A percentile compares a stretch with the other conserved stretches of the same genome.
Evolutionary conservation across 2,329 filamentous ascomycete species (phyloP).

Genomic region (Pseudophaeomoniella oleicola): DNA sequence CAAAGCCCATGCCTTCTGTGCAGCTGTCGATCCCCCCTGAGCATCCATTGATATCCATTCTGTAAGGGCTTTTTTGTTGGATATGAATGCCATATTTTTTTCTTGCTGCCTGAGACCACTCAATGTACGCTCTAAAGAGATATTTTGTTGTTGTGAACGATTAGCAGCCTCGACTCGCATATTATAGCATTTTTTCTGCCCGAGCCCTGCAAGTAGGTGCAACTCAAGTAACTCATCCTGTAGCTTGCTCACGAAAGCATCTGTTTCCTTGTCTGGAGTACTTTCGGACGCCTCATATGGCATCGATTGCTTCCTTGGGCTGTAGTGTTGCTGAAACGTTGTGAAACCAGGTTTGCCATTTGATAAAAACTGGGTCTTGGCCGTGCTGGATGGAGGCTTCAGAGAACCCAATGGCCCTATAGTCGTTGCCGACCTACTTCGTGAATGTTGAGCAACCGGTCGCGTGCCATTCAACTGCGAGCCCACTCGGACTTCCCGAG

Average conservation of each 20-base stretch:
- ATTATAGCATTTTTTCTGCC: constrained; percentile 14
- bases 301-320: constrained; percentile 20
- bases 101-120: constrained; percentile 17
- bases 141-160: constrained; percentile 18
- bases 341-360: constrained; percentile 18
- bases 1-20: not conserved
- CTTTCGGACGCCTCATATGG: constrained; percentile 8
- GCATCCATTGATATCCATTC: constrained; percentile 11
- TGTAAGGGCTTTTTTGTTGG: constrained; percentile 21
- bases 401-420: constrained; percentile 8
- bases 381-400: not conserved
- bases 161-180: constrained; percentile 18
- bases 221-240: constrained; percentile 30
- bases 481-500: too few relatives aligned
- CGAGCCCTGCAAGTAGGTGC: constrained; percentile 21
- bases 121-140: constrained; percentile 20
- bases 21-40: not conserved
- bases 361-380: too few relatives aligned
- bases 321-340: constrained; percentile 23
- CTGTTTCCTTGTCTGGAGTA: constrained; percentile 8
- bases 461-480: too few relatives aligned
- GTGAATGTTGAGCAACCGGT: constrained; percentile 1
- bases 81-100: constrained; percentile 15
- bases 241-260: constrained; percentile 17
- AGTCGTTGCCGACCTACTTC: constrained; percentile 5